Conservation (phyloP, 148 eudicot genomes). For the Persicaria maculosa region DNA sequence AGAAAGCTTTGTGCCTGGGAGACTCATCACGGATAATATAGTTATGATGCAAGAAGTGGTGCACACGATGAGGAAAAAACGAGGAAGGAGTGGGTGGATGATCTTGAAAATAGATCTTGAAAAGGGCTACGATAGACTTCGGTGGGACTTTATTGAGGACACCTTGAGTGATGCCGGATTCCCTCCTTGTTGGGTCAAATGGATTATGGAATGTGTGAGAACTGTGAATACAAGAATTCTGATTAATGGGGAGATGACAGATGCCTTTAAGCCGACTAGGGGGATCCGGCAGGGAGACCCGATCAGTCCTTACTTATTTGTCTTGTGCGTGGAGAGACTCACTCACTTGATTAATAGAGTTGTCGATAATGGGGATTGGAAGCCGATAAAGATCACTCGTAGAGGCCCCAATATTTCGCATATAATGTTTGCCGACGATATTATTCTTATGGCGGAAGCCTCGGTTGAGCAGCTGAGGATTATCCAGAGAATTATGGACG, state of each 20-base stretch:
- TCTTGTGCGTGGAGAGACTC: background rate
- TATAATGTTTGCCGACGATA: background rate
- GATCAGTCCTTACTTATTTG: background rate
- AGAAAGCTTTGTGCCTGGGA: background rate
- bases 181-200: background rate
- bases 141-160: background rate
- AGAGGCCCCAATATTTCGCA: background rate
- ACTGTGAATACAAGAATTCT: background rate
- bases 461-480: background rate
- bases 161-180: background rate
- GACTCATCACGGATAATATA: background rate
- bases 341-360: background rate
- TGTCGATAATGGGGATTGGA: background rate
- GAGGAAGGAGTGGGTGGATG: background rate
- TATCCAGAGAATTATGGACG: background rate
- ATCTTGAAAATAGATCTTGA: background rate
- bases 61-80: background rate
- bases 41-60: background rate
- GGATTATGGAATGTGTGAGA: background rate
- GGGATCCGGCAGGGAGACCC: background rate
- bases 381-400: background rate
- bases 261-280: background rate
- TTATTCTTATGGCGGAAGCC: background rate
- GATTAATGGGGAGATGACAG: background rate
- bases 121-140: background rate